Evolutionary conservation across 768 basidiomycete species (phyloP).

Genomic region (Kwoniella mangroviensis): DNA sequence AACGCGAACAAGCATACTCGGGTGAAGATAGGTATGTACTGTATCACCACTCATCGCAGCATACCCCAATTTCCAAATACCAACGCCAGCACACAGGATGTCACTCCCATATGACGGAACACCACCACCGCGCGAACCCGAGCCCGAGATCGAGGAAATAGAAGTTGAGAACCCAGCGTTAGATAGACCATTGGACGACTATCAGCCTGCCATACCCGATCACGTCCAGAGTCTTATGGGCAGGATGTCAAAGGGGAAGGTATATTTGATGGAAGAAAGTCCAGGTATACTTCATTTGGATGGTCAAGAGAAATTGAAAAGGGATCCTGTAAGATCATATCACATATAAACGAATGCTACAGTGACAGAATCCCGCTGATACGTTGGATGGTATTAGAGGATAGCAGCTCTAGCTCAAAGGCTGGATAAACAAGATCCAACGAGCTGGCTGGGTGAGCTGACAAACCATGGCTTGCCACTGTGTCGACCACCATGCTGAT

Average conservation of each 20-base stretch:
- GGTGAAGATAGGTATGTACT: too few relatives aligned
- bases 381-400: conserved; percentile 21
- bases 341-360: too few relatives aligned
- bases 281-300: conserved; percentile 45
- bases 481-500: too few relatives aligned
- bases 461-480: background rate
- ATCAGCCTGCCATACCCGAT: conserved; percentile 27
- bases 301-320: conserved; percentile 31
- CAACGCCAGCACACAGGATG: conserved; percentile 11
- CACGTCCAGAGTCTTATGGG: conserved; percentile 46
- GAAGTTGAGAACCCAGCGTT: conserved; percentile 31
- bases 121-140: conserved; percentile 32
- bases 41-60: background rate
- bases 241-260: conserved; percentile 48
- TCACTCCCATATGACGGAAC: conserved; percentile 49
- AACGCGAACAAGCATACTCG: too few relatives aligned
- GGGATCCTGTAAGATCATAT: conserved; percentile 44
- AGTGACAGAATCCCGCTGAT: background rate
- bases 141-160: background rate
- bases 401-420: conserved; percentile 48
- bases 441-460: conserved; percentile 47
- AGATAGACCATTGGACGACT: conserved; percentile 46
- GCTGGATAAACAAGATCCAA: conserved; percentile 47
- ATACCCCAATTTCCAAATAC: background rate
- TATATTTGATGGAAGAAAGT: conserved; percentile 50